A percentile compares a stretch with the other conserved stretches of the same genome.
These are phyloP conservation scores for Amylostereum areolatum DNA, from an alignment of 1,284 basidiomycete genomes.

Conservation along the genomic window DNA sequence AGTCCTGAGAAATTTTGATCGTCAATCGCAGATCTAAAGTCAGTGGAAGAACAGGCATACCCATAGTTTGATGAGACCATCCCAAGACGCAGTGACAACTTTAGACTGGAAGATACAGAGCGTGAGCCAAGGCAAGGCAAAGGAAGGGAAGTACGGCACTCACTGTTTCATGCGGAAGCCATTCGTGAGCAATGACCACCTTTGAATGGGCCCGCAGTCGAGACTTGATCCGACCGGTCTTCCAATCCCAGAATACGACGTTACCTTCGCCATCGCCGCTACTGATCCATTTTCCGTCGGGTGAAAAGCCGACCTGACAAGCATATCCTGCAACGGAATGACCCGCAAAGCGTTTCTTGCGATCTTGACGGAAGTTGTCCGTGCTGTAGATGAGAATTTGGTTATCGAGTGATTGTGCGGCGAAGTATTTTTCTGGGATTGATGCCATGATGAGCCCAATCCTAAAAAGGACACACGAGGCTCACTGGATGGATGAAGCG, in stretches of 20 bases:
- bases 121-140: constrained; percentile 12
- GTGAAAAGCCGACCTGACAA: constrained; percentile 94
- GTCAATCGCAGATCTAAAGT: not conserved
- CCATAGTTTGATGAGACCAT: constrained; percentile 96
- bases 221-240: constrained; percentile 91
- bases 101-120: constrained; percentile 61
- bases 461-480: constrained; percentile 13
- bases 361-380: constrained; percentile 96
- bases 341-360: constrained; percentile 96
- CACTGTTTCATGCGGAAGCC: constrained; percentile 96
- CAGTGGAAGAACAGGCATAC: constrained; percentile 27
- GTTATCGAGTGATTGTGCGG: constrained; percentile 96
- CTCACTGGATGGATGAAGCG: constrained; percentile 89
- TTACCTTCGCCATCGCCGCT: constrained; percentile 94
- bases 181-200: constrained; percentile 95
- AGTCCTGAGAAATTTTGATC: not conserved
- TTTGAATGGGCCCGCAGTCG: constrained; percentile 86
- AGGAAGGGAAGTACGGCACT: constrained; percentile 28
- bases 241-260: constrained; percentile 99
- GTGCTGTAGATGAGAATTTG: constrained; percentile 96
- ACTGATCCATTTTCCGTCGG: constrained; percentile 96
- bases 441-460: constrained; percentile 1
- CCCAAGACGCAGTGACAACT: constrained; percentile 95
- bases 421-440: constrained; percentile 85
- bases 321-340: constrained; percentile 97